Conservation (phyloP, 1,284 basidiomycete species). For the Austropuccinia psidii region DNA sequence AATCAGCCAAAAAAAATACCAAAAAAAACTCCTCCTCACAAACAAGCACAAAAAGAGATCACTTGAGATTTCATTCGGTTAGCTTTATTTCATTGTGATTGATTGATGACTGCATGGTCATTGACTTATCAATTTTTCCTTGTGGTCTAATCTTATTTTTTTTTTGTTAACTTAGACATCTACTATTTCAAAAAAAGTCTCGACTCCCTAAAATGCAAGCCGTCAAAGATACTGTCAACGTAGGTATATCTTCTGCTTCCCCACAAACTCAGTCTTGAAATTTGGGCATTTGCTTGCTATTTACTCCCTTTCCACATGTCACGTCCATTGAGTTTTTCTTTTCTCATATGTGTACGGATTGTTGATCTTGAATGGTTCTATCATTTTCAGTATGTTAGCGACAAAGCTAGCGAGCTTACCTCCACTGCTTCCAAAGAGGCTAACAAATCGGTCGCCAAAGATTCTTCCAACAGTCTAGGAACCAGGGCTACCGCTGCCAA, state of each 20-base stretch:
- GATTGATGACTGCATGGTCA: too few species aligned
- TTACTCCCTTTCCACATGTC: background rate
- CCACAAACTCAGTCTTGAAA: too few species aligned
- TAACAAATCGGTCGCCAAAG: slow-evolving; percentile 43
- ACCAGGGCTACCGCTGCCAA: slow-evolving; percentile 39
- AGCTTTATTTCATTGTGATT: too few species aligned
- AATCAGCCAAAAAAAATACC: too few species aligned
- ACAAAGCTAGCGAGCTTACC: slow-evolving; percentile 38
- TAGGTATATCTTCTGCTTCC: background rate
- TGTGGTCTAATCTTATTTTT: too few species aligned
- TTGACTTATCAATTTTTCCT: too few species aligned
- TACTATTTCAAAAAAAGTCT: background rate
- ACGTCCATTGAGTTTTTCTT: background rate
- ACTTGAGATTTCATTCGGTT: too few species aligned
- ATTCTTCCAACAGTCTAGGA: slow-evolving; percentile 39
- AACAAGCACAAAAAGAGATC: too few species aligned
- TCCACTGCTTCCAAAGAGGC: slow-evolving; percentile 41
- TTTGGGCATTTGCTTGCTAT: too few species aligned
- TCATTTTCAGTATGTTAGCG: slow-evolving; percentile 38
- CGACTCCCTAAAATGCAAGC: slow-evolving; percentile 18
- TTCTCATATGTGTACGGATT: background rate
- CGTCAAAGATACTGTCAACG: slow-evolving; percentile 30
- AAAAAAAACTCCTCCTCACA: too few species aligned
- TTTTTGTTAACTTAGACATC: too few species aligned
- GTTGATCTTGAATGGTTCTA: background rate